Evolutionary conservation across 1,139 yeast genomes (phyloP).

Genomic region (Pichia inconspicua): DNA sequence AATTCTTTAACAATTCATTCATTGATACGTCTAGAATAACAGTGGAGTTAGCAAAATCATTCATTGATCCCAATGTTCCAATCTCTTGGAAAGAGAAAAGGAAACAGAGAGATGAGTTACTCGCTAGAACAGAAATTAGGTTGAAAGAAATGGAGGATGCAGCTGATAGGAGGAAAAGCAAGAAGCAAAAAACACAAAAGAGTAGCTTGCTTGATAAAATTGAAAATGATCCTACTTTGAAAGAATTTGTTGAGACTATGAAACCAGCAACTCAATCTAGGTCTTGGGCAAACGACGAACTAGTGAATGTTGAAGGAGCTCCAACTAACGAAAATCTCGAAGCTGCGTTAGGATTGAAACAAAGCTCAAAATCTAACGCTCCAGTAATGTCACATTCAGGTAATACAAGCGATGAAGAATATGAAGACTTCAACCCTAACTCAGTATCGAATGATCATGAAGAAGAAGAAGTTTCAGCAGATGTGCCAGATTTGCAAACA

Average conservation of each 20-base stretch:
- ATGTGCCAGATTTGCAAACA: constrained; percentile 28
- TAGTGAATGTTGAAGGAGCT: constrained; percentile 46
- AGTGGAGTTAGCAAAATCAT: constrained; percentile 77
- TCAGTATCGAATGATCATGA: constrained; percentile 41
- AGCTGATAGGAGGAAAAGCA: constrained; percentile 23
- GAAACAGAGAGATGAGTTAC: constrained; percentile 45
- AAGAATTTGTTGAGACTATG: constrained; percentile 78
- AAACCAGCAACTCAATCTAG: constrained; percentile 59
- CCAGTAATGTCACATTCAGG: constrained; percentile 4
- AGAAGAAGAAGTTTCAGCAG: constrained; percentile 19
- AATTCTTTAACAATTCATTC: constrained; percentile 67
- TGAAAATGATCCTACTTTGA: constrained; percentile 56
- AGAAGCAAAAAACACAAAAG: constrained; percentile 16
- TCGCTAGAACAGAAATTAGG: constrained; percentile 49
- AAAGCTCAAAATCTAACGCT: constrained; percentile 11
- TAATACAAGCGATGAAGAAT: constrained; percentile 60
- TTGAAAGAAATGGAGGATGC: constrained; percentile 40
- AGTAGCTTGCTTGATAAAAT: constrained; percentile 49
- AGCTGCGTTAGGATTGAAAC: constrained; percentile 16
- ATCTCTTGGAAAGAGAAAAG: constrained; percentile 59
- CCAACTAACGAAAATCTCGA: constrained; percentile 28
- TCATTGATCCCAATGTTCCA: constrained; percentile 78
- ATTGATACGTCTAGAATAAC: constrained; percentile 75
- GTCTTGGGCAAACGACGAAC: constrained; percentile 72
- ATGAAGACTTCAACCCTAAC: constrained; percentile 38